Percentiles rank a stretch among this genome's conserved stretches.
Evolutionary conservation across 208 protist species (phyloP).

Genomic region (Crithidia sp.): DNA sequence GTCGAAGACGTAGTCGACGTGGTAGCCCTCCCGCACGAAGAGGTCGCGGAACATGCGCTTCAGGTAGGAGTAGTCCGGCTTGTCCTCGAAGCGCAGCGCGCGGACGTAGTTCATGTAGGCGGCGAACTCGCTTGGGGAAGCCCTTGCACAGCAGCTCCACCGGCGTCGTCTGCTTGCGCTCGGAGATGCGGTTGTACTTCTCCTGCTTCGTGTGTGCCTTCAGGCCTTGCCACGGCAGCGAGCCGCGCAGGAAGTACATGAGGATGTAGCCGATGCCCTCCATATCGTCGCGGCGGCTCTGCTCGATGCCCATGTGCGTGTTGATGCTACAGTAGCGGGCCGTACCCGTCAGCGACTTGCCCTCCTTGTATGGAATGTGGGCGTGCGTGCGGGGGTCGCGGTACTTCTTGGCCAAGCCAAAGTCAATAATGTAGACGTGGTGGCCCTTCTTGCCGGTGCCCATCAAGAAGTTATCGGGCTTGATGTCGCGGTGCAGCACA

Average conservation of each 20-base stretch:
- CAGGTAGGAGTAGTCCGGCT: constrained; percentile 99
- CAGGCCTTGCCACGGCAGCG: constrained; percentile 98
- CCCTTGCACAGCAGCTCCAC: constrained; percentile 96
- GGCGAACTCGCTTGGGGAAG: constrained; percentile 94
- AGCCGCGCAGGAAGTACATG: constrained; percentile 99
- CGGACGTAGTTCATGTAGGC: constrained; percentile 98
- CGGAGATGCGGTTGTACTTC: constrained; percentile 99
- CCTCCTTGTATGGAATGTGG: constrained; percentile 99
- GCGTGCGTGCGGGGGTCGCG: constrained; percentile 96
- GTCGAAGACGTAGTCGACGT: constrained; percentile 99
- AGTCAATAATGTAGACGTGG: constrained; percentile 98
- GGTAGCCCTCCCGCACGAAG: constrained; percentile 97
- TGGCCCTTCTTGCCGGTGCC: constrained; percentile 89
- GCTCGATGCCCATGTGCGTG: constrained; percentile 99
- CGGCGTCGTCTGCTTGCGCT: constrained; percentile 97
- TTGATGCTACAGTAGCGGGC: constrained; percentile 99
- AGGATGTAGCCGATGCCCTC: constrained; percentile 99
- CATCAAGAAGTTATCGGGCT: constrained; percentile 96
- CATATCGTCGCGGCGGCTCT: constrained; percentile 97
- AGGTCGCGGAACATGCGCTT: constrained; percentile 98
- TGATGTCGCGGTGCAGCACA: constrained; percentile 94
- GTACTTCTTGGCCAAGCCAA: constrained; percentile 99
- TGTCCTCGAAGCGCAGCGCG: constrained; percentile 98
- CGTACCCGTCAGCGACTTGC: constrained; percentile 99
- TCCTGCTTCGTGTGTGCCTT: constrained; percentile 97